Evolutionary conservation across 2,329 filamentous ascomycete genomes (phyloP).

Genomic region (Pezicula rhizophila): DNA sequence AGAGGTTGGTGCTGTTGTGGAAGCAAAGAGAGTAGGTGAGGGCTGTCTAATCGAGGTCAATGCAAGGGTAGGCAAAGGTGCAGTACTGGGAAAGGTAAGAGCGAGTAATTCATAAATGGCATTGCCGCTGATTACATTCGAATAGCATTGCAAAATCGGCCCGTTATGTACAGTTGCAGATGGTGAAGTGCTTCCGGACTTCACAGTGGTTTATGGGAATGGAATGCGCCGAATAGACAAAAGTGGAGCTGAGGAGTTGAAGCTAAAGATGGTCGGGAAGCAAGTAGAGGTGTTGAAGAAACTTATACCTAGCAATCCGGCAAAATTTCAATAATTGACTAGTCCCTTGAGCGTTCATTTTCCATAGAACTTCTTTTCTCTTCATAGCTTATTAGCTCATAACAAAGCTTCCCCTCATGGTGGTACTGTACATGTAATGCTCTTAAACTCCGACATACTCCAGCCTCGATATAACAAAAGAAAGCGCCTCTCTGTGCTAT

Average conservation of each 20-base stretch:
- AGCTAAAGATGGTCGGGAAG: slow-evolving; percentile 57
- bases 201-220: slow-evolving; percentile 63
- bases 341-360: background rate
- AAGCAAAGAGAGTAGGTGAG: slow-evolving; percentile 43
- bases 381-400: background rate
- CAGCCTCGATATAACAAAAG: slow-evolving; percentile 14
- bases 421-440: slow-evolving; percentile 3
- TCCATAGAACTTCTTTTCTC: background rate
- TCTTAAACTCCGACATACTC: slow-evolving; percentile 8
- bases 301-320: slow-evolving; percentile 56
- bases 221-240: slow-evolving; percentile 52
- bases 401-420: background rate
- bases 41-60: slow-evolving; percentile 57
- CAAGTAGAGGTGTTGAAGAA: slow-evolving; percentile 63
- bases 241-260: slow-evolving; percentile 55
- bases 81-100: slow-evolving; percentile 55
- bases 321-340: slow-evolving; percentile 25
- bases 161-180: slow-evolving; percentile 54
- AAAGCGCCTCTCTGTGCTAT: slow-evolving; percentile 19
- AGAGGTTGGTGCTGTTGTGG: slow-evolving; percentile 54
- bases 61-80: slow-evolving; percentile 52
- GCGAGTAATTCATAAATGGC: background rate
- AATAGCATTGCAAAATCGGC: slow-evolving; percentile 66
- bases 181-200: slow-evolving; percentile 55
- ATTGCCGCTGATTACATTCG: slow-evolving; percentile 11